Evolutionary conservation across 192 early-diverging fungal genomes (phyloP).

Genomic region (Allomyces macrogynus): DNA sequence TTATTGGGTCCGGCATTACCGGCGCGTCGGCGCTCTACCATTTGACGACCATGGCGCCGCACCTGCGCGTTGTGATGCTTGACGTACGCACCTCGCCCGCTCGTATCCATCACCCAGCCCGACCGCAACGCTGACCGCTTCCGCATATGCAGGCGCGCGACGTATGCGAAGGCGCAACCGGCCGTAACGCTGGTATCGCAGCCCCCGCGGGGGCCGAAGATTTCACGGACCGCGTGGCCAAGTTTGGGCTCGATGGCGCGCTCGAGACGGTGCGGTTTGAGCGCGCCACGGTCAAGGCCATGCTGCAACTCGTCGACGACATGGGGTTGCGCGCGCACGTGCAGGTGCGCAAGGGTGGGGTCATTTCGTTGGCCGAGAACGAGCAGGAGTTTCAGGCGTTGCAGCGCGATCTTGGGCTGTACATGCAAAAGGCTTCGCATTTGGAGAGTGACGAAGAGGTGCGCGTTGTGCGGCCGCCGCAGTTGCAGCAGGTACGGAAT

Average conservation of each 20-base stretch:
- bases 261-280: not conserved
- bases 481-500: not conserved
- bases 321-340: not conserved
- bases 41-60: conserved; percentile 4
- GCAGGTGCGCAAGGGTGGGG: not conserved
- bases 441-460: not conserved
- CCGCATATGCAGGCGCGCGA: conserved; percentile 8
- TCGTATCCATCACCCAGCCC: no score
- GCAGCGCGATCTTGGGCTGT: not conserved
- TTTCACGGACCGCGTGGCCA: not conserved
- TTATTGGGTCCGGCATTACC: conserved; percentile 18
- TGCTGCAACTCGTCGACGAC: not conserved
- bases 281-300: not conserved
- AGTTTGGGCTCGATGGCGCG: not conserved
- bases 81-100: conserved; percentile 6
- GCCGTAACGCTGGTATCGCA: conserved; percentile 26
- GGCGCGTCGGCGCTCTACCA: conserved; percentile 15
- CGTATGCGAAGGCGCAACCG: conserved; percentile 22
- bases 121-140: no score
- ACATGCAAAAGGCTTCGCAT: not conserved
- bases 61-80: conserved; percentile 11
- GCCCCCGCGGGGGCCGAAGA: conserved; percentile 7
- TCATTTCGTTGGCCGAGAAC: not conserved
- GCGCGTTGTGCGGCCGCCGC: not conserved
- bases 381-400: not conserved